A percentile compares a stretch with the other conserved stretches of the same genome.
These are phyloP conservation scores for Pythium diclinum DNA, from an alignment of 352 stramenopile species.

Conservation along the genomic window DNA sequence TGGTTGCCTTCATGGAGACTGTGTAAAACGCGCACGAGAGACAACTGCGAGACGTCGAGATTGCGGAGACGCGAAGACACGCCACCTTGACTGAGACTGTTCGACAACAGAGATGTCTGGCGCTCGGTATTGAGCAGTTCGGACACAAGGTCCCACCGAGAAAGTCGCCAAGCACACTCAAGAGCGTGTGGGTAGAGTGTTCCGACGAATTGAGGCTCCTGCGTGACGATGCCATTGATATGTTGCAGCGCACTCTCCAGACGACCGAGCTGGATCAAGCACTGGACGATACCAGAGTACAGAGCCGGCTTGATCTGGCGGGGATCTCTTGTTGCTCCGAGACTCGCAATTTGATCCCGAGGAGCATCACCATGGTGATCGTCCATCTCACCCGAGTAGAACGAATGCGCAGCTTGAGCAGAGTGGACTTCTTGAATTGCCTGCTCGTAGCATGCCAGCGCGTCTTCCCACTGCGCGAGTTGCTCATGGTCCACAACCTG, in stretches of 20 bases:
- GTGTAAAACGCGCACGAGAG: constrained; percentile 79
- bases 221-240: constrained; percentile 82
- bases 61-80: constrained; percentile 51
- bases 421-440: constrained; percentile 41
- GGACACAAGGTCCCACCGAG: constrained; percentile 73
- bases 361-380: constrained; percentile 17
- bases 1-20: constrained; percentile 61
- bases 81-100: constrained; percentile 29
- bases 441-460: constrained; percentile 45
- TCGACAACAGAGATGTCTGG: constrained; percentile 53
- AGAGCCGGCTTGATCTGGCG: constrained; percentile 63
- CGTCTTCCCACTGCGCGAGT: constrained; percentile 44
- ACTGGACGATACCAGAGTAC: constrained; percentile 81
- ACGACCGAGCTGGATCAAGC: constrained; percentile 79
- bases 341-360: constrained; percentile 11
- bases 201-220: constrained; percentile 74
- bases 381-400: constrained; percentile 21
- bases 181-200: constrained; percentile 79
- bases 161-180: constrained; percentile 85
- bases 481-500: constrained; percentile 43
- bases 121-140: constrained; percentile 76
- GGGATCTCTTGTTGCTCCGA: constrained; percentile 30
- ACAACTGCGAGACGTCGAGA: constrained; percentile 69
- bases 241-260: constrained; percentile 83
- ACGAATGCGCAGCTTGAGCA: constrained; percentile 17